These are phyloP conservation scores for Brassica juncea DNA, from an alignment of 345 rosid genomes.

Conservation along the genomic window DNA sequence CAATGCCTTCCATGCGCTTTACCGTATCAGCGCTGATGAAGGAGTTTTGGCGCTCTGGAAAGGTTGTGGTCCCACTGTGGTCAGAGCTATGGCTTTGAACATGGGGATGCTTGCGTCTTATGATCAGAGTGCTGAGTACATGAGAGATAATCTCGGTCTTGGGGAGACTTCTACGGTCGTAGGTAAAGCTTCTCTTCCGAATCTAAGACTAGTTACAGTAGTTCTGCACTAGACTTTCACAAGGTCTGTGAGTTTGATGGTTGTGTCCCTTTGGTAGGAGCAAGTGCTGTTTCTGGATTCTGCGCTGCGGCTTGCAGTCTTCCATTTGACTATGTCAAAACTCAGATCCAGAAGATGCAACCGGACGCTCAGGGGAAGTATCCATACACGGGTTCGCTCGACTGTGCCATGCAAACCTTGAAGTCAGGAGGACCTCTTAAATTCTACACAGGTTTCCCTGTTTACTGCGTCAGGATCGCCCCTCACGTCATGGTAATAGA, in stretches of 20 bases:
- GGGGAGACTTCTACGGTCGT: slow-evolving; percentile 78
- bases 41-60: slow-evolving; percentile 98
- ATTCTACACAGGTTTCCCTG: slow-evolving; percentile 97
- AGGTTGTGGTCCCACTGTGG: slow-evolving; percentile 99
- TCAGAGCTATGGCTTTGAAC: slow-evolving; percentile 99
- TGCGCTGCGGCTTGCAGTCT: slow-evolving; percentile 95
- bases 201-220: too few relatives aligned
- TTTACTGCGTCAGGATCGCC: slow-evolving; percentile 91
- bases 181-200: slow-evolving; percentile 33
- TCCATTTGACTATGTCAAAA: slow-evolving; percentile 92
- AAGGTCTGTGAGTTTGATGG: too few relatives aligned
- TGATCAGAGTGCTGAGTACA: slow-evolving; percentile 93
- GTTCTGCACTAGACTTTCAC: not conserved
- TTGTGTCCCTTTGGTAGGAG: slow-evolving; percentile 63
- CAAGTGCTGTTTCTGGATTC: slow-evolving; percentile 90
- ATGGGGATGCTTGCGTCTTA: slow-evolving; percentile 99
- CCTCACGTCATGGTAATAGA: slow-evolving; percentile 96
- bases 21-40: slow-evolving; percentile 77
- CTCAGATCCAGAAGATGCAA: slow-evolving; percentile 99
- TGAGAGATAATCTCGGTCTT: slow-evolving; percentile 69
- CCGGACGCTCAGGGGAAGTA: slow-evolving; percentile 91
- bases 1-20: slow-evolving; percentile 95
- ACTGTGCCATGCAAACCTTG: slow-evolving; percentile 80
- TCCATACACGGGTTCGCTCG: slow-evolving; percentile 91
- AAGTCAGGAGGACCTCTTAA: slow-evolving; percentile 87